Conservation (phyloP, 2,329 filamentous ascomycete genomes). For the Leptosphaerulina australis region DNA sequence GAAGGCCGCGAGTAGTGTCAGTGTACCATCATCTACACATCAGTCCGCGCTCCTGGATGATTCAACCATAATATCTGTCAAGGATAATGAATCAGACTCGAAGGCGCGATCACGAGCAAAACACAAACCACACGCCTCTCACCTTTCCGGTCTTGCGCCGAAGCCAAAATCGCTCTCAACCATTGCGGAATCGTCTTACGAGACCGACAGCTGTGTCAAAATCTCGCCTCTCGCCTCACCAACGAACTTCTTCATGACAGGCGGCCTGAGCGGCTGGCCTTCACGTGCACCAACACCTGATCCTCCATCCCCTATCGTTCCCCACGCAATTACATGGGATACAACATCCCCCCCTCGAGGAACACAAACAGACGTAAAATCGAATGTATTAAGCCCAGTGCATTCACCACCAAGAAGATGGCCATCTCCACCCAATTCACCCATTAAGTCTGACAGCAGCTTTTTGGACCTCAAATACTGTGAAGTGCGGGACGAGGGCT, state of each 20-base stretch:
- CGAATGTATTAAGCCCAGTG: not conserved
- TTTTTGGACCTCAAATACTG: not conserved
- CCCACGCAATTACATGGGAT: slow-evolving; percentile 8
- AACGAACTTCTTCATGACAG: slow-evolving; percentile 33
- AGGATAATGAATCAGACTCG: too few relatives aligned
- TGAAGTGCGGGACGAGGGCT: too few relatives aligned
- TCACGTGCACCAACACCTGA: not conserved
- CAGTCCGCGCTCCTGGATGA: too few relatives aligned
- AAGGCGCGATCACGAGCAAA: too few relatives aligned
- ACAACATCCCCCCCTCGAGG: not conserved
- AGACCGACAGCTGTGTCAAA: not conserved
- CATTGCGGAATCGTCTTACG: slow-evolving; percentile 23
- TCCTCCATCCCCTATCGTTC: not conserved
- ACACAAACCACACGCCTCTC: too few relatives aligned
- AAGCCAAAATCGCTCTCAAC: slow-evolving; percentile 13
- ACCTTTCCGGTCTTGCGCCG: too few relatives aligned
- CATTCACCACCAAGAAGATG: not conserved
- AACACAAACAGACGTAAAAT: not conserved
- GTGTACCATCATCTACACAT: not conserved
- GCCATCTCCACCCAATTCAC: not conserved
- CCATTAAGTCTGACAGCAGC: not conserved
- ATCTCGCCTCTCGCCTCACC: slow-evolving; percentile 16
- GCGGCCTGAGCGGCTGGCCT: slow-evolving; percentile 24
- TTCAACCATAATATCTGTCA: too few relatives aligned
- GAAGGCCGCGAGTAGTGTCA: not conserved